A percentile compares a stretch with the other conserved stretches of the same genome.
Conservation (phyloP, 352 stramenopile genomes). For the Pythium periplocum region DNA sequence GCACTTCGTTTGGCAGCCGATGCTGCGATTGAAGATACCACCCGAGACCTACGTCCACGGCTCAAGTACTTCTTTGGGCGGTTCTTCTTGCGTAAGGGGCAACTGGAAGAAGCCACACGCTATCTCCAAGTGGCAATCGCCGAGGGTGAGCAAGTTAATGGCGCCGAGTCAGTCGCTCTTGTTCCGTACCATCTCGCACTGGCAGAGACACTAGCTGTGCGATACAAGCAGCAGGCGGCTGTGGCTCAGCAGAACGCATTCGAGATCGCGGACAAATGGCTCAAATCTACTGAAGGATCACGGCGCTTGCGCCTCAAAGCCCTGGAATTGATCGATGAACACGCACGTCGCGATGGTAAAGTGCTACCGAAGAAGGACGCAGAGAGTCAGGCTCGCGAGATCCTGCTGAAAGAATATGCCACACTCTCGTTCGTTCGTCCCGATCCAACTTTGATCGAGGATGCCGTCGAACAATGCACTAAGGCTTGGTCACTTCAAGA, state of each 20-base stretch:
- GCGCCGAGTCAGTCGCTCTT: slow-evolving; percentile 20
- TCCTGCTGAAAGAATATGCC: slow-evolving; percentile 37
- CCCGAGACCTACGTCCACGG: slow-evolving; percentile 25
- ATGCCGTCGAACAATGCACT: slow-evolving; percentile 57
- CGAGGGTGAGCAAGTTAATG: slow-evolving; percentile 31
- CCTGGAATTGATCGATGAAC: slow-evolving; percentile 31
- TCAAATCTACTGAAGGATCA: slow-evolving; percentile 42
- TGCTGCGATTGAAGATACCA: slow-evolving; percentile 15
- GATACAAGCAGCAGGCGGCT: slow-evolving; percentile 42
- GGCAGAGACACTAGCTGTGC: slow-evolving; percentile 43
- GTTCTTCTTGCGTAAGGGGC: slow-evolving; percentile 43
- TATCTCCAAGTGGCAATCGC: slow-evolving; percentile 42
- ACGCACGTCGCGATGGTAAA: slow-evolving; percentile 7
- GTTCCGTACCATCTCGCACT: slow-evolving; percentile 54
- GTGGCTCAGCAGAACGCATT: slow-evolving; percentile 41
- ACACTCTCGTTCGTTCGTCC: slow-evolving; percentile 18
- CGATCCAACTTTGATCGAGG: slow-evolving; percentile 38
- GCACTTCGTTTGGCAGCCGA: slow-evolving; percentile 6
- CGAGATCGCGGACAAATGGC: slow-evolving; percentile 40
- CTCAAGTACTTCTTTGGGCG: slow-evolving; percentile 48
- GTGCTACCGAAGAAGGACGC: slow-evolving; percentile 50
- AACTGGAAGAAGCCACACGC: slow-evolving; percentile 48
- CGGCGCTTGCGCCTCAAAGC: slow-evolving; percentile 34
- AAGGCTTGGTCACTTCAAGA: slow-evolving; percentile 66
- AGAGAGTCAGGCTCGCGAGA: slow-evolving; percentile 28